These are phyloP conservation scores for Fusarium multiceps DNA, from an alignment of 2,329 filamentous ascomycete species.

Conservation along the genomic window DNA sequence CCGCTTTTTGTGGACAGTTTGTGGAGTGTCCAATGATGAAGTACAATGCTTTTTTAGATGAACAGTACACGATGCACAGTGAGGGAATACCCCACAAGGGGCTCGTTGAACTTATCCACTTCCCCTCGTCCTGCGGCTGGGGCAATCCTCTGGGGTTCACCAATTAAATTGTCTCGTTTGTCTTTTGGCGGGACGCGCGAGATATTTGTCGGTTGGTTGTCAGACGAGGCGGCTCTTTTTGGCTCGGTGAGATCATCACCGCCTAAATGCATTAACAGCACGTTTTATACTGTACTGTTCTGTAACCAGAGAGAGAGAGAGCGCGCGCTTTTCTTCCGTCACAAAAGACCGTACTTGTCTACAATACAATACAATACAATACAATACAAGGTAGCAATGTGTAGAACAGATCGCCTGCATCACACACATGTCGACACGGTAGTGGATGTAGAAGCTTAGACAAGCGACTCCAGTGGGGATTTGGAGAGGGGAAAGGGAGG, in stretches of 20 bases:
- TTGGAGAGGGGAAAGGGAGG: slow-evolving; percentile 30
- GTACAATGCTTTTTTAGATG: slow-evolving; percentile 5
- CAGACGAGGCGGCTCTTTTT: slow-evolving; percentile 36
- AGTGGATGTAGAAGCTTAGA: slow-evolving; percentile 43
- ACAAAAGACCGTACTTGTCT: background rate
- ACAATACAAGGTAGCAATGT: background rate
- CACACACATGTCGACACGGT: slow-evolving; percentile 40
- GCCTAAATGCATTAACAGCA: slow-evolving; percentile 1
- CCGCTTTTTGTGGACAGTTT: slow-evolving; percentile 32
- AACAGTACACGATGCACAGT: slow-evolving; percentile 28
- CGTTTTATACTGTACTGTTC: background rate
- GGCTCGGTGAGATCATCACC: slow-evolving; percentile 20
- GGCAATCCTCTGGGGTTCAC: slow-evolving; percentile 30
- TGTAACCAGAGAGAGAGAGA: background rate
- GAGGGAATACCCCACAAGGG: slow-evolving; percentile 28
- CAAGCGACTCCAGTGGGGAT: slow-evolving; percentile 34
- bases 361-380: background rate
- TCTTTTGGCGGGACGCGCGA: slow-evolving; percentile 30
- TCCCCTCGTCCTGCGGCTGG: slow-evolving; percentile 46
- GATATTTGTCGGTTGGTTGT: slow-evolving; percentile 30
- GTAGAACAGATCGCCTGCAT: slow-evolving; percentile 14
- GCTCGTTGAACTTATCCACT: slow-evolving; percentile 22
- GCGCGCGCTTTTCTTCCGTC: background rate
- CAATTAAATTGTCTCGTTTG: slow-evolving; percentile 7
- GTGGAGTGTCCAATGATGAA: slow-evolving; percentile 32